Percentiles rank a stretch among this genome's conserved stretches.
Evolutionary conservation across 2,329 filamentous ascomycete genomes (phyloP).

Genomic region (Calycina marina): DNA sequence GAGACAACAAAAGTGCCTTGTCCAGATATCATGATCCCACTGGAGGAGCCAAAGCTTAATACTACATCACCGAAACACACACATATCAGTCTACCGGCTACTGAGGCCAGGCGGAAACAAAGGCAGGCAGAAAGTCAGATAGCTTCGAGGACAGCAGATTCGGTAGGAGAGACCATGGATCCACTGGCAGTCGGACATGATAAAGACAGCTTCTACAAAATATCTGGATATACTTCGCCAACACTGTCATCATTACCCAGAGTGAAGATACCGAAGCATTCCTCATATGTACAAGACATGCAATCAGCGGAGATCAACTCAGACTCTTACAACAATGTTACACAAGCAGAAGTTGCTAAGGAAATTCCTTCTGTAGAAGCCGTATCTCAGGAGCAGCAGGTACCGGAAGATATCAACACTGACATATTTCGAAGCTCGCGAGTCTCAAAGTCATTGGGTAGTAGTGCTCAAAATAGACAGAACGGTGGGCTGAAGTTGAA

Average conservation of each 20-base stretch:
- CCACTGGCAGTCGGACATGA: conserved; percentile 22
- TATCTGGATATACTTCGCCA: conserved; percentile 30
- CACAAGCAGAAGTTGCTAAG: conserved; percentile 4
- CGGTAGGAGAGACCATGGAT: conserved; percentile 5
- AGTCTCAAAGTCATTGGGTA: conserved; percentile 39
- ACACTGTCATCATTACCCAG: conserved; percentile 37
- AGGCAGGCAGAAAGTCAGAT: conserved; percentile 35
- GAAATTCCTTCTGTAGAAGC: conserved; percentile 10
- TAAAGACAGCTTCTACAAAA: conserved; percentile 40
- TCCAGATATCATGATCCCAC: no score
- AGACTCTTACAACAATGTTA: conserved; percentile 25
- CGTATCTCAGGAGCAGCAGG: conserved; percentile 27
- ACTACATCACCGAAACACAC: conserved; percentile 26
- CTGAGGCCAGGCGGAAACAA: conserved; percentile 30
- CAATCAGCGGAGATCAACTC: conserved; percentile 13
- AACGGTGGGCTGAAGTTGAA: conserved; percentile 20
- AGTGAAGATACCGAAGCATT: conserved; percentile 37
- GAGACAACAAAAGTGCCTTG: no score
- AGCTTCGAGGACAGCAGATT: conserved; percentile 32
- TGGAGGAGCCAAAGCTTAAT: conserved; percentile 26
- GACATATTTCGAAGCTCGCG: conserved; percentile 46
- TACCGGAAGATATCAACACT: conserved; percentile 42
- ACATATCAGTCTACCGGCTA: conserved; percentile 23
- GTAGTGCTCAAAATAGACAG: conserved; percentile 20
- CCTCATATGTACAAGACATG: conserved; percentile 23